Conservation (phyloP, 108 stramenopile genomes). For the Phaeodactylum tricornutum region DNA sequence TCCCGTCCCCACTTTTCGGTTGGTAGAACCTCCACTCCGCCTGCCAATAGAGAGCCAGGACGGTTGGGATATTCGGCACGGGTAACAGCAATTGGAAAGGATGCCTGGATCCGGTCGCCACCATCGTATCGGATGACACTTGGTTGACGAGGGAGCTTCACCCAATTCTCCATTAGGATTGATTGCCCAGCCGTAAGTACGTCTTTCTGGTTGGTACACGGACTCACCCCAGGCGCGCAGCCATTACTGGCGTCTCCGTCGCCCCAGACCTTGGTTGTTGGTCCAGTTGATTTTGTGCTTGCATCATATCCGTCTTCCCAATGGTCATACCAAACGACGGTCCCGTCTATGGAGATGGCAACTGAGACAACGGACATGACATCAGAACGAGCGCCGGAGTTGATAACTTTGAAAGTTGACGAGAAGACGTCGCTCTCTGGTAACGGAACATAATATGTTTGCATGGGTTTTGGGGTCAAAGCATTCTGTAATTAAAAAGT, state of each 20-base stretch:
- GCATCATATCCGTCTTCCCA: not conserved
- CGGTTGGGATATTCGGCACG: conserved; percentile 11
- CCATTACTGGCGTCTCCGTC: conserved; percentile 18
- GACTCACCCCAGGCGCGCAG: conserved; percentile 4
- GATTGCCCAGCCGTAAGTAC: conserved; percentile 8
- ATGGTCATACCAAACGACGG: conserved; percentile 8
- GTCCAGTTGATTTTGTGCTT: not conserved
- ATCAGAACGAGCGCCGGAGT: not conserved
- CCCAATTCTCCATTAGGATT: conserved; percentile 13
- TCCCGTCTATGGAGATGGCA: conserved; percentile 3
- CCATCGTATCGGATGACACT: conserved; percentile 9
- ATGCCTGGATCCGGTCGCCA: conserved; percentile 10
- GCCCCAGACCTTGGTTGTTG: conserved; percentile 18
- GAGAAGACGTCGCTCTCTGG: conserved; percentile 10
- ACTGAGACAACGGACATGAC: conserved; percentile 5
- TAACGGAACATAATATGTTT: conserved; percentile 5
- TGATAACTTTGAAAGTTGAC: conserved; percentile 9
- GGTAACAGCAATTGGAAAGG: conserved; percentile 21
- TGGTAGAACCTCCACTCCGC: conserved; percentile 14
- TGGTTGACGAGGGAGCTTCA: not conserved
- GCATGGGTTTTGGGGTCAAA: too few species aligned
- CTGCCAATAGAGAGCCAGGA: conserved; percentile 15
- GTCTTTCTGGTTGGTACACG: not conserved
- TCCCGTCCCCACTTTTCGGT: conserved; percentile 6
- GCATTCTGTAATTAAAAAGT: too few species aligned